Conservation (phyloP, 331 rosid genomes). For the Telfairia occidentalis region DNA sequence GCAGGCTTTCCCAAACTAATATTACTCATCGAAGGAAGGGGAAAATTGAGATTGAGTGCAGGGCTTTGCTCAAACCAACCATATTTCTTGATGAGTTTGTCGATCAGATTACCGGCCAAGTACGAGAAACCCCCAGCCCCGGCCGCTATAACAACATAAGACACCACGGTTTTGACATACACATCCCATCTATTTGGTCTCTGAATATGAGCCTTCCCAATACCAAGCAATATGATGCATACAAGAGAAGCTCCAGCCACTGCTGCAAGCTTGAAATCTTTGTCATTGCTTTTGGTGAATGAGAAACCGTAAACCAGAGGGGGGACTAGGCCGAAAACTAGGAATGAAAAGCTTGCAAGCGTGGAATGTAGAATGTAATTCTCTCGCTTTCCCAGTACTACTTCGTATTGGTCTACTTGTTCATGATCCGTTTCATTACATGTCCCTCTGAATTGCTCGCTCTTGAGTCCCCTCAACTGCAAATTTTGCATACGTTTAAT, state of each 20-base stretch:
- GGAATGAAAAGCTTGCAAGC: conserved; percentile 40
- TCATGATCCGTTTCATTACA: conserved; percentile 1
- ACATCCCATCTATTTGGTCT: conserved; percentile 20
- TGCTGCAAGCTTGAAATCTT: conserved; percentile 46
- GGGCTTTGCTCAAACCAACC: conserved; percentile 37
- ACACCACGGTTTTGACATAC: conserved; percentile 32
- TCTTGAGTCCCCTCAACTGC: conserved; percentile 52
- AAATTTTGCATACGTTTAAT: neutral
- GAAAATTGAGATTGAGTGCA: neutral
- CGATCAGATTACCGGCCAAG: conserved; percentile 37
- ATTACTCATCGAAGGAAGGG: conserved; percentile 7
- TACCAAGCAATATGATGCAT: conserved; percentile 49
- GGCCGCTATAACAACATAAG: conserved; percentile 32
- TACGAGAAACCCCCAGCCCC: conserved; percentile 46
- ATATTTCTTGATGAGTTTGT: conserved; percentile 25
- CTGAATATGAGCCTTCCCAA: conserved; percentile 35
- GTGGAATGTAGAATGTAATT: conserved; percentile 49
- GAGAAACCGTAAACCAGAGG: conserved; percentile 63
- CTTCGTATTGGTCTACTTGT: conserved; percentile 30
- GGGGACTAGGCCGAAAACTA: conserved; percentile 51
- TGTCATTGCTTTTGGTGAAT: conserved; percentile 35
- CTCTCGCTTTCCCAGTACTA: conserved; percentile 35
- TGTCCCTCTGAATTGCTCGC: conserved; percentile 22
- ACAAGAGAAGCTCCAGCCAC: conserved; percentile 55
- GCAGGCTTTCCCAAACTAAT: neutral